Percentiles rank a stretch among this genome's conserved stretches.
Conservation (phyloP, 192 early-diverging fungal genomes). For the Entomortierella parvispora region DNA sequence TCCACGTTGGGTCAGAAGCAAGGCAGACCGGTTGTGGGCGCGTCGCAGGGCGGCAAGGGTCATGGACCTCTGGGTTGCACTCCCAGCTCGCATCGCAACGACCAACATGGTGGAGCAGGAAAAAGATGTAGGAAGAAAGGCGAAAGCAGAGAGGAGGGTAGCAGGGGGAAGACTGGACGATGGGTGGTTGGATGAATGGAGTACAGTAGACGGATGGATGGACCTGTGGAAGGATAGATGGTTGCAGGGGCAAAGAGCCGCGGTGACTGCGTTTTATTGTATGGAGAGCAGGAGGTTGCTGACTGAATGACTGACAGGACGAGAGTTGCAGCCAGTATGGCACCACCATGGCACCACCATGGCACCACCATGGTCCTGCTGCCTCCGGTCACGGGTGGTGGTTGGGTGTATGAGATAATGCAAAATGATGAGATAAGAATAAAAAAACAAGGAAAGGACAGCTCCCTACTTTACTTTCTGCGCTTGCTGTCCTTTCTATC, state of each 20-base stretch:
- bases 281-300: too few relatives aligned
- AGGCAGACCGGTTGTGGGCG: conserved; percentile 8
- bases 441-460: not conserved
- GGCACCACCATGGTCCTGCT: too few relatives aligned
- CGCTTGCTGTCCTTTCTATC: conserved; percentile 50
- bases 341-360: too few relatives aligned
- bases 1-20: conserved; percentile 1
- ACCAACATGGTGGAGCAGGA: conserved; percentile 26
- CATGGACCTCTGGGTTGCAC: conserved; percentile 18
- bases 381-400: too few relatives aligned
- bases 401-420: not conserved
- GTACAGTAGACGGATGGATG: not conserved
- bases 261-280: too few relatives aligned
- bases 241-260: too few relatives aligned
- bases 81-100: conserved; percentile 33
- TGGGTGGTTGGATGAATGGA: too few relatives aligned
- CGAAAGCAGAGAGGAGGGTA: not conserved
- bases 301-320: too few relatives aligned
- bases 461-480: conserved; percentile 10
- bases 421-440: not conserved
- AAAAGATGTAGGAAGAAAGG: not conserved
- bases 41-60: conserved; percentile 14
- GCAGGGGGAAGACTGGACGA: not conserved
- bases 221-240: not conserved
- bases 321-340: too few relatives aligned